Base-by-base conservation (phyloP, 2,329 filamentous ascomycete species). In the Colletotrichum incanum region DNA sequence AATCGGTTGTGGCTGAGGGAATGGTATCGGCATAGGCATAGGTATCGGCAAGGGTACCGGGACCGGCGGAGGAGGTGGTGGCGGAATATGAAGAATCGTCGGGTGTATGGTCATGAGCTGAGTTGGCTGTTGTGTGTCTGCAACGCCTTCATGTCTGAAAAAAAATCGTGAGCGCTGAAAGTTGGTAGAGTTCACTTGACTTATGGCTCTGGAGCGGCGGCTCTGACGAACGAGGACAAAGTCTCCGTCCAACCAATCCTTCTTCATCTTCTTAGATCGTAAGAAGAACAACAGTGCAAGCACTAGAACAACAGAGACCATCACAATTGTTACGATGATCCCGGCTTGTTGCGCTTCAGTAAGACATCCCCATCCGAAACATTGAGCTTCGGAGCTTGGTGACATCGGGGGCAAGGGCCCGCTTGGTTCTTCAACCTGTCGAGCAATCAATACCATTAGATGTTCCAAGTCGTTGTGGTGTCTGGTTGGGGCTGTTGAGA, bases 361-460 rank as follows among this genome's bases (percentile, higher is more conserved):
- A n/a, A 86, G 77, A 69, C 84, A 86, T 52, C 77, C 69, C 83
- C 83, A 86, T 14, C 82, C 79, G 3, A 74, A 62, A 54, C 67
- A 71, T 71, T 80, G 84, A 12, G 69, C 28, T 9, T 66, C 47
- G 11, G 52, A 41, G 14, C 5, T 20, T 47, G 71, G n/a, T 5
- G 28, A 31, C 23, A 54, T 14, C 58, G 70, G 47, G 54, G 65
- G 55, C 39, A 71, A 28, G 26, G 39, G 37, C 31, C 39, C 41
- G 28, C 26, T 69, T 31, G 65, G 61, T 18, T 72, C 60, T 43
- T 72, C 65, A 9, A 31, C 58, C 45, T 72, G 70, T 37, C 60
- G 39, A 20, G 1, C 20, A 9, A 14, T 28, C 20, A 65, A 16
- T 2, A n/a, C 11, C 26, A 11, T n/a, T 18, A 1, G 8, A 41